These are phyloP conservation scores for Eustoma russellianum DNA, from an alignment of 257 asterid genomes.

Conservation along the genomic window DNA sequence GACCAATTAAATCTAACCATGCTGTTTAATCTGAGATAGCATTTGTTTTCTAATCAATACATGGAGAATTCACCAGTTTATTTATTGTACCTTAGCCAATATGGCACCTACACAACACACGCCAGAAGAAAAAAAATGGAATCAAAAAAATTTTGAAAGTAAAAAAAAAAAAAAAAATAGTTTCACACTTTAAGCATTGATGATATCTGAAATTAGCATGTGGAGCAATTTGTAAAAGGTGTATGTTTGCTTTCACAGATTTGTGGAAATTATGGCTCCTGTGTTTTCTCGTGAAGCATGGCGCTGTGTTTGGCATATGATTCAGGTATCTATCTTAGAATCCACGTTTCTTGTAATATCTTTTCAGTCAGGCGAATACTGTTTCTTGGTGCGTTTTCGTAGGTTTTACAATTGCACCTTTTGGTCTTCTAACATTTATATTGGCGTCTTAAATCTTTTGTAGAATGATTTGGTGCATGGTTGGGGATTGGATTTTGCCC, in stretches of 20 bases:
- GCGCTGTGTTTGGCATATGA: slow-evolving; percentile 99
- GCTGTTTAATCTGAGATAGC: too few species aligned
- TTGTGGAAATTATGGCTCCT: slow-evolving; percentile 99
- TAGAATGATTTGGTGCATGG: slow-evolving; percentile 99
- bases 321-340: slow-evolving; percentile 56
- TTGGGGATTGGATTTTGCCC: slow-evolving; percentile 99
- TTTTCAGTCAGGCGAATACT: background rate
- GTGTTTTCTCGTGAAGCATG: slow-evolving; percentile 97
- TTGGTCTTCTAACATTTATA: background rate
- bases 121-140: too few species aligned
- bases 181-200: too few species aligned
- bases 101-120: too few species aligned
- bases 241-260: slow-evolving; percentile 39
- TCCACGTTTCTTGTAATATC: background rate
- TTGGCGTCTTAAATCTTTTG: slow-evolving; percentile 8
- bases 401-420: too few species aligned
- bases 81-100: too few species aligned
- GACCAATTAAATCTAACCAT: too few species aligned
- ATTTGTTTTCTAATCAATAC: too few species aligned
- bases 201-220: too few species aligned
- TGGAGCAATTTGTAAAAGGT: background rate
- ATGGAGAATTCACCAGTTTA: too few species aligned
- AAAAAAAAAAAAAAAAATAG: too few species aligned
- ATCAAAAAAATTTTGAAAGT: too few species aligned
- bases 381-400: slow-evolving; percentile 1